Evolutionary conservation across 306 rosid genomes (phyloP).

Genomic region (Prunus fruticosa): DNA sequence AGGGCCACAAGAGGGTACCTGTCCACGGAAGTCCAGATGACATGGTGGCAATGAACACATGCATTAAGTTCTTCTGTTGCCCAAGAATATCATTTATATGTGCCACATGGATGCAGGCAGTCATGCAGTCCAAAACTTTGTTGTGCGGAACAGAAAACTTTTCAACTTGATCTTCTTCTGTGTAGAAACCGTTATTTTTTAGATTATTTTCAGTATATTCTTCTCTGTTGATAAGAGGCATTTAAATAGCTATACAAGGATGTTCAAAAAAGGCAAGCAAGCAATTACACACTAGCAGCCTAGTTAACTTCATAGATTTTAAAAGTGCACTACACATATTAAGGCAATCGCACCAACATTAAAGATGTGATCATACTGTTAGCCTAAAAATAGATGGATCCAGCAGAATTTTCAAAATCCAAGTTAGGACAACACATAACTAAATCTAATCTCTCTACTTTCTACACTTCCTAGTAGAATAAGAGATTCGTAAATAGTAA

Average conservation of each 20-base stretch:
- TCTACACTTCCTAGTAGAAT: no score
- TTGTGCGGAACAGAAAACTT: conserved; percentile 56
- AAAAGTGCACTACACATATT: neutral
- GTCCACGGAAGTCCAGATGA: conserved; percentile 77
- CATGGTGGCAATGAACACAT: conserved; percentile 48
- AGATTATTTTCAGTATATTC: neutral
- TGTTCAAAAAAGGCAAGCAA: neutral
- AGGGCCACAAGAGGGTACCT: conserved; percentile 44
- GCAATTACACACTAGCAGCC: neutral
- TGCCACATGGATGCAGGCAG: conserved; percentile 79
- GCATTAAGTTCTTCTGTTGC: conserved; percentile 59
- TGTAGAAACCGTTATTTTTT: neutral
- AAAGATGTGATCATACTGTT: neutral
- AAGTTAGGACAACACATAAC: no score
- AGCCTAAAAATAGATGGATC: neutral
- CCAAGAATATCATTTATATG: conserved; percentile 61
- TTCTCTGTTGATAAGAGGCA: neutral
- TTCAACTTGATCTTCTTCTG: conserved; percentile 54
- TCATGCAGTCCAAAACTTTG: conserved; percentile 78
- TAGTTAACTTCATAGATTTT: neutral
- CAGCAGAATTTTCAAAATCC: no score
- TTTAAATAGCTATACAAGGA: neutral
- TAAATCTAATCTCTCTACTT: no score
- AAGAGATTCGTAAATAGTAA: no score
- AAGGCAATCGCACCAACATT: neutral